Base-by-base conservation (phyloP, 305 asterid species). In the Solanum chacoense region DNA sequence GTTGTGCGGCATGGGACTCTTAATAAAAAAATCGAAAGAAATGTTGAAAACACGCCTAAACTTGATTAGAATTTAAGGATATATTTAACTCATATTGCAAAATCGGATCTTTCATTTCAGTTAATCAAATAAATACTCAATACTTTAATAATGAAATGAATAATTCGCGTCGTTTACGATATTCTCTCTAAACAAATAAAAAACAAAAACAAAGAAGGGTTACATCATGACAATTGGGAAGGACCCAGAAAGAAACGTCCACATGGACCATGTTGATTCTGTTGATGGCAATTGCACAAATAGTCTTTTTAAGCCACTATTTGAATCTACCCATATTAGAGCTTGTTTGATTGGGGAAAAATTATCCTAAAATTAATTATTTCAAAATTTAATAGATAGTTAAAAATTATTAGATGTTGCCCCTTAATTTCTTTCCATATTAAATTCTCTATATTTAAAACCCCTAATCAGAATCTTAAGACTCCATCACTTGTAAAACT, bases 101-200 rank as follows among this genome's bases (percentile, higher is more conserved):
- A 9, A 55, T 55, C 63, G 1, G 0, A 55, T 55, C 24, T 1
- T 7, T 59, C 1, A 59, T 0, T 59, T 59, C 11, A 59, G 5
- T 20, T 59, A 22, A 0, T 20, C 6, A 59, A 59, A 0, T 40
- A 40, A 1, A 40, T 40, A 40, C 4, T 20, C 24, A 20, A 59
- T 59, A 59, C 1, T 20, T 59, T 59, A 2, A 20, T 18, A 59
- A 59, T 59, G 2, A 59, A 59, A 20, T 2, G 20, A 59, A 59
- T 59, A 20, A 59, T 1, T 59, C 5, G 0, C 11, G 5, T 20
- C 69, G 0, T 0, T 20, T 59, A 20, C 2, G 0, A 20, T 20
- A 59, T 59, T 59, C 26, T 55, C 67, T 59, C 69, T 59, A 18
- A 18, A 55, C 67, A 55, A 69, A 69, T 24, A 0, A 11, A 11